phyloP scores from a whole-genome alignment of 2,329 filamentous ascomycete genomes.

The Tolypocladium amazonense region DNA sequence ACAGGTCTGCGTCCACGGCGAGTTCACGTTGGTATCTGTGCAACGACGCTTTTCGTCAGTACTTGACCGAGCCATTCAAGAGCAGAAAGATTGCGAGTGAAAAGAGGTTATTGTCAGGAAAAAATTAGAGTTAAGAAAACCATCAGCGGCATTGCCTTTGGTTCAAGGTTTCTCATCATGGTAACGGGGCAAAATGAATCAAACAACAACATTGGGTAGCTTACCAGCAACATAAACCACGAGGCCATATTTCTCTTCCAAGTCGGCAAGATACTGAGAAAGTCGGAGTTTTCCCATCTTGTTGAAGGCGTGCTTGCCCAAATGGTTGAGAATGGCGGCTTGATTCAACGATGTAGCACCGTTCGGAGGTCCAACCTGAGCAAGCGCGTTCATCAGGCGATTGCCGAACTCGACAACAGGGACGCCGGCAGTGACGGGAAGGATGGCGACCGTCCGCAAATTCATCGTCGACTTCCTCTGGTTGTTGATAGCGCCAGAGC shows the following conservation, averaged over 20 bases:
- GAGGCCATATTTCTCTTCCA: constrained; percentile 94
- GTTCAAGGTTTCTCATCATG: constrained; percentile 43
- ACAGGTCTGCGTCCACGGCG: constrained; percentile 96
- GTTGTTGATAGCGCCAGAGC: constrained; percentile 37
- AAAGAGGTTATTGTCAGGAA: constrained; percentile 40
- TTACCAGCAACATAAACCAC: constrained; percentile 84
- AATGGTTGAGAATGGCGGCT: constrained; percentile 83
- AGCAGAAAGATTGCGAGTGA: constrained; percentile 3
- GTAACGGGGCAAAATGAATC: background rate
- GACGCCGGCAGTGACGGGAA: constrained; percentile 84
- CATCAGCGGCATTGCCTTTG: constrained; percentile 44
- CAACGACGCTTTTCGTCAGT: constrained; percentile 15
- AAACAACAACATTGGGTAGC: constrained; percentile 10
- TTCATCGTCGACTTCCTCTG: constrained; percentile 81
- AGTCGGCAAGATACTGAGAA: constrained; percentile 88
- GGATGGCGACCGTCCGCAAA: constrained; percentile 79
- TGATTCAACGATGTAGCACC: constrained; percentile 90
- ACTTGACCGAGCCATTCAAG: background rate
- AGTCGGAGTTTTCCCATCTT: constrained; percentile 95
- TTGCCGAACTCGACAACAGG: constrained; percentile 94
- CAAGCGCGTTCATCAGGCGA: constrained; percentile 74
- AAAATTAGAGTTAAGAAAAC: constrained; percentile 57
- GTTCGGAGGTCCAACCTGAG: constrained; percentile 80
- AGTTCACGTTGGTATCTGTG: constrained; percentile 89
- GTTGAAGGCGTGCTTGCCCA: constrained; percentile 93